Conservation (phyloP, 2,329 filamentous ascomycete genomes). For the Xylaria sp. region DNA sequence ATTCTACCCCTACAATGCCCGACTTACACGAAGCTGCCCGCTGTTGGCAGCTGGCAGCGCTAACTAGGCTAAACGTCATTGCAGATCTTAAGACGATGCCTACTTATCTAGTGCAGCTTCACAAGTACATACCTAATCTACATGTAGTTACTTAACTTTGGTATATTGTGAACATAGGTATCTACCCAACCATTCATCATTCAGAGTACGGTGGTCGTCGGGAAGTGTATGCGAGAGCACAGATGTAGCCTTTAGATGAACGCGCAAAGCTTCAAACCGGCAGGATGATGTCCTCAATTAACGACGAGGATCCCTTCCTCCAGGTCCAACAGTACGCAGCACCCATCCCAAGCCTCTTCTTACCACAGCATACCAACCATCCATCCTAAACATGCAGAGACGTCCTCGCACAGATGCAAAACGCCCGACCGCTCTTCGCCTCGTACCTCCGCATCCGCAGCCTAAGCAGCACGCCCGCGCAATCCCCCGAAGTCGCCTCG, state of each 20-base stretch:
- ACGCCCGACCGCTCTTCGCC: constrained; percentile 86
- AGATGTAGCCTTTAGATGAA: constrained; percentile 47
- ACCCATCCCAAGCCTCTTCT: constrained; percentile 11
- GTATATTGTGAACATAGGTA: no score
- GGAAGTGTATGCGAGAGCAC: constrained; percentile 28
- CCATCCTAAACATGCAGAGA: constrained; percentile 68
- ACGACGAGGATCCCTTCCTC: constrained; percentile 77
- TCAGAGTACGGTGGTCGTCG: not conserved
- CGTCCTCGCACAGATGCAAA: constrained; percentile 83
- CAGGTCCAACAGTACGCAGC: constrained; percentile 73
- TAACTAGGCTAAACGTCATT: constrained; percentile 35
- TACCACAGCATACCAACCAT: constrained; percentile 1
- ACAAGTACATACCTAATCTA: not conserved
- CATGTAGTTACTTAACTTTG: no score
- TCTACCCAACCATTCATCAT: no score
- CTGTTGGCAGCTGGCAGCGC: constrained; percentile 28
- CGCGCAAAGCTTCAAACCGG: constrained; percentile 41
- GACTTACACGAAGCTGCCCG: not conserved
- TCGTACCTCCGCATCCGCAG: constrained; percentile 97
- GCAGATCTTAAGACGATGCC: not conserved
- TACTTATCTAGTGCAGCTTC: not conserved
- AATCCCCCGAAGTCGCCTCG: constrained; percentile 85
- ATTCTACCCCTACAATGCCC: no score
- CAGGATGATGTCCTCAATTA: constrained; percentile 75
- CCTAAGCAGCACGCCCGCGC: constrained; percentile 71